phyloP scores from a whole-genome alignment of 106 monocot species.

The Dendrobium nobile region DNA sequence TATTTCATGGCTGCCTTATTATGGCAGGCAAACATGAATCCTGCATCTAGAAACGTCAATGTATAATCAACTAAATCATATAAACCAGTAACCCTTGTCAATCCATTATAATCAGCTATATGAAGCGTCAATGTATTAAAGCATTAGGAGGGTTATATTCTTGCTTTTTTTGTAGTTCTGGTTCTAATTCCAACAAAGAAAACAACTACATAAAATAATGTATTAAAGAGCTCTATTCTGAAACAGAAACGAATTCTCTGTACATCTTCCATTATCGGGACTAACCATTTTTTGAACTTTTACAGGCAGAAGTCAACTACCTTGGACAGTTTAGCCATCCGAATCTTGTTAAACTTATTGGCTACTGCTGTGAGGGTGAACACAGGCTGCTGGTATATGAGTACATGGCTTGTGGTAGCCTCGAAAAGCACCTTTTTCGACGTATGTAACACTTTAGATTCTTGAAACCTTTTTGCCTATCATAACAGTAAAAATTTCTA shows the following conservation, averaged over 20 bases:
- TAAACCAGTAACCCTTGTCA: not conserved
- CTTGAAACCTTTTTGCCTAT: not conserved
- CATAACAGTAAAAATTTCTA: not conserved
- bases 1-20: not conserved
- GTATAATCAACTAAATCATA: not conserved
- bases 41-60: not conserved
- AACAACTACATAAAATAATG: not conserved
- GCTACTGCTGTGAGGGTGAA: conserved; percentile 62
- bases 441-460: conserved; percentile 24
- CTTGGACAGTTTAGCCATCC: conserved; percentile 73
- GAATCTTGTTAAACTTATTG: conserved; percentile 71
- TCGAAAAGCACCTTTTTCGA: conserved; percentile 71
- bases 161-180: not conserved
- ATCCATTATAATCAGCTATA: not conserved
- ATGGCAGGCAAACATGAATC: not conserved
- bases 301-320: conserved; percentile 70
- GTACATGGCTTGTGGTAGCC: conserved; percentile 70
- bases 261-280: not conserved
- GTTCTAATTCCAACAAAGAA: not conserved
- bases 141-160: not conserved
- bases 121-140: not conserved
- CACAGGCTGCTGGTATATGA: conserved; percentile 67
- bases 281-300: conserved; percentile 1
- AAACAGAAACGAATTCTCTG: not conserved
- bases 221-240: not conserved